Evolutionary conservation across 805 yeast species (phyloP), one percentile per base, ranked within the genome.

Genomic region (Teunomyces barrocoloradensis): DNA sequence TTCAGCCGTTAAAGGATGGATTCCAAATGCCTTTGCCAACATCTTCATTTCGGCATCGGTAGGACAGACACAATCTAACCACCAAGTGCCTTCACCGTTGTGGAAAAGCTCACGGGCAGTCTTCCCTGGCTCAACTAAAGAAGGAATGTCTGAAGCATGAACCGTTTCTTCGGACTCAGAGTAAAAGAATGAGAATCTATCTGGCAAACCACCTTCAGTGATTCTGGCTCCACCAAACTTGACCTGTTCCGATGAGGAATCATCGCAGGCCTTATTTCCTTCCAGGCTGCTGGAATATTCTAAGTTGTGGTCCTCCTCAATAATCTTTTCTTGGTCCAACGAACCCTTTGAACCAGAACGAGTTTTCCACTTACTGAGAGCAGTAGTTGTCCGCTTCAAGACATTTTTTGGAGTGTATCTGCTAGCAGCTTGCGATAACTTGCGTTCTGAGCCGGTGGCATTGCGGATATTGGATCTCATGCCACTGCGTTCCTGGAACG

Each of bases 1-100:
- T 71, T 92, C 99, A 1, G 97, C 90, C 0, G 99, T 92, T 74
- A 92, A 82, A 27, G 99, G 99, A 74, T 92, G 99, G 69, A 92
- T 89, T 7, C 97, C 96, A 66, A 92, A 92, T 0, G 97, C 94
- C 59, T 91, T 91, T 7, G 97, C 85, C 35, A 94, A 65, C 57
- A 88, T 84, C 61, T 87, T 87, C 96, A 94, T 89, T 68, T 94
- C 99, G 17, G 84, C 83, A 61, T 92, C 98, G 0, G 97, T 89
- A 5, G 99, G 98, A 60, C 96, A 86, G 36, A 82, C 74, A 63
- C 97, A 90, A 65, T 94, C 97, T 38, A 94, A 72, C 97, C 66
- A 62, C 66, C 66, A 62, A 1, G 65, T 62, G 33, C 59, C 56
- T 23, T 60, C 63, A 6, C 66, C 66, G 38, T 55, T 53, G 17